phyloP scores from a whole-genome alignment of 139 green algal genomes.

The Cymbomonas tetramitiformis region DNA sequence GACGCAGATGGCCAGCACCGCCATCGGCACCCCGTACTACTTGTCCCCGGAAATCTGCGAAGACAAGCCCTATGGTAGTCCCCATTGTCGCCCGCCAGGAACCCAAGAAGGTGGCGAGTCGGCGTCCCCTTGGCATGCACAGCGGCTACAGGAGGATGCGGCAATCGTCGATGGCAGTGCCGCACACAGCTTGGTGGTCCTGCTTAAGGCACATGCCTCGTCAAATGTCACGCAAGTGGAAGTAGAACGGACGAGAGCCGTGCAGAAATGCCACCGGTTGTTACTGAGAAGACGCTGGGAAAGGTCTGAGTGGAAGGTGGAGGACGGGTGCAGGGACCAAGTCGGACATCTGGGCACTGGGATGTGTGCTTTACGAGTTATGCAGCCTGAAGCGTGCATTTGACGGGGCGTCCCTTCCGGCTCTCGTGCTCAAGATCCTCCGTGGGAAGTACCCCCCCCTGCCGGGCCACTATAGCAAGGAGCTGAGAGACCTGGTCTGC shows the following conservation, averaged over 20 bases:
- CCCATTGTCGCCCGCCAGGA: too few species aligned
- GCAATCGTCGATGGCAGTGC: constrained; percentile 67
- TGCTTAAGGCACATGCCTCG: too few species aligned
- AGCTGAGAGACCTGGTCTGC: constrained; percentile 39
- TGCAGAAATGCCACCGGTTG: too few species aligned
- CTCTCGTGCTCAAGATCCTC: constrained; percentile 19
- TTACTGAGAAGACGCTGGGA: too few species aligned
- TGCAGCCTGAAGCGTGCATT: constrained; percentile 46
- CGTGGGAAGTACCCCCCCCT: constrained; percentile 20
- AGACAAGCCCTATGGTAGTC: constrained; percentile 52
- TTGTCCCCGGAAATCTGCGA: constrained; percentile 54
- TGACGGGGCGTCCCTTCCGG: constrained; percentile 27
- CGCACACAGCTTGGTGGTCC: too few species aligned
- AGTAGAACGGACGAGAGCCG: too few species aligned
- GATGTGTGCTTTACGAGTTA: constrained; percentile 63
- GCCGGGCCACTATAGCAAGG: constrained; percentile 8
- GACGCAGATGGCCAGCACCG: constrained; percentile 4
- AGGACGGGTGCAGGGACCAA: too few species aligned
- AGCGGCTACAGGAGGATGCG: constrained; percentile 52
- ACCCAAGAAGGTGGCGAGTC: too few species aligned
- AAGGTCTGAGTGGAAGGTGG: too few species aligned
- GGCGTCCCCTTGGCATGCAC: too few species aligned
- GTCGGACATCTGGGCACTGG: constrained; percentile 54
- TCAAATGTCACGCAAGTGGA: too few species aligned
- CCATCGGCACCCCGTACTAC: constrained; percentile 62